Evolutionary conservation across 2,329 filamentous ascomycete genomes (phyloP), one percentile per base, ranked within the genome.

Genomic region (Trichophyton verrucosum): DNA sequence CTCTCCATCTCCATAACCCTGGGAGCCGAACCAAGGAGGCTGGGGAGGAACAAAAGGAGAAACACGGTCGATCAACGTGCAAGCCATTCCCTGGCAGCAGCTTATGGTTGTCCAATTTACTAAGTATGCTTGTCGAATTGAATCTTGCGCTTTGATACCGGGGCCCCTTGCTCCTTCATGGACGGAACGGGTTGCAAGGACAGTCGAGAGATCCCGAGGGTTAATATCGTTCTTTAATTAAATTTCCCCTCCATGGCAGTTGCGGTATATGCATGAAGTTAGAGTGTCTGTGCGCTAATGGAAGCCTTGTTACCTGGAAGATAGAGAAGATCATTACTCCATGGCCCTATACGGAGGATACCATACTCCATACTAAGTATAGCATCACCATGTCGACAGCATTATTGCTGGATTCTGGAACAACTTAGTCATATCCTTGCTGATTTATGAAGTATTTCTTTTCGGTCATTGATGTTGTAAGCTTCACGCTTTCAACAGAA

Each of bases 391-490:
- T 53, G 47, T 30, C 22, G 22, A 13, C 15, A 11, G 13, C n/a
- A 15, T 27, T 11, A 22, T 15, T 24, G 46, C 24, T 24, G 46
- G 49, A 55, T 55, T 55, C 49, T 55, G 49, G 49, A 55, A 55
- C 49, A 55, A 55, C 49, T 55, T 55, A 17, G 8, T 27, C 46
- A 49, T 17, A 55, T 55, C 49, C 49, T 55, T 55, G 49, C 49
- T 11, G 49, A 36, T 7, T n/a, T 17, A 36, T 36, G 33, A 11
- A 3, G 33, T 36, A 36, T 15, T 55, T 44, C 40, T 44, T 44
- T 44, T 44, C n/a, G 15, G 27, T 33, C 30, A n/a, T 20, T 36
- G 27, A 8, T 36, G 13, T 15, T 36, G 13, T 15, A n/a, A 15
- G n/a, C 27, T 30, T 55, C 22, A 55, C 36, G 27, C 6, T 2